Evolutionary conservation across 2,329 filamentous ascomycete genomes (phyloP), one percentile per base, ranked within the genome.

Genomic region (Trichoderma koningiopsis): DNA sequence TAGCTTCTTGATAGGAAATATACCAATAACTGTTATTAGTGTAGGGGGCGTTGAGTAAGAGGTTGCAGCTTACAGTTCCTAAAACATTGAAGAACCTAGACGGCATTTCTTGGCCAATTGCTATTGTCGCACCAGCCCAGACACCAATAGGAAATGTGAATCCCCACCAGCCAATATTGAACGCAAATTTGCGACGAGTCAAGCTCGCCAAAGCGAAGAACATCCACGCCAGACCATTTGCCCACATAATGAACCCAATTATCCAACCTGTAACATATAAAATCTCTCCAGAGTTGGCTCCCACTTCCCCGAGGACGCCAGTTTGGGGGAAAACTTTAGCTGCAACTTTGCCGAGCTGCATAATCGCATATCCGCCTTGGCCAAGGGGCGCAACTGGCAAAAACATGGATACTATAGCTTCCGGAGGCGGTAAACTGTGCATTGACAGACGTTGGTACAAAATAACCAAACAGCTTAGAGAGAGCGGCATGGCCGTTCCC

Each of bases 401-500:
- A 22, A 57, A 57, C 53, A 66, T 66, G n/a, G 62, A 47, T 1
- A 66, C 37, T 1, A 66, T 57, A 4, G 53, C 62, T n/a, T 57
- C 62, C 1, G 52, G 62, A 3, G 62, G 37, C 11, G 62, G 62
- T 11, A 66, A 4, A 24, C 33, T 57, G 33, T 66, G 62, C 52
- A 66, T 57, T 13, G 62, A 56, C 33, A 57, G 27, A n/a, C 62
- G 52, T 7, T 66, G 62, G 13, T 33, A 66, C 22, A 43, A 47
- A 13, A 57, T 64, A 4, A 66, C 52, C n/a, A 57, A 14, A 11
- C 37, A 57, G 13, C n/a, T 66, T 10, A 66, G 29, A 1, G 62
- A 66, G 22, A 66, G 53, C 4, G 62, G 52, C 62, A 66, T 66
- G 16, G 62, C 62, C 4, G 62, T 66, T 27, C 62, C 52, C 62